Conservation (phyloP, 805 yeast genomes). For the Pichia cabralensis region DNA sequence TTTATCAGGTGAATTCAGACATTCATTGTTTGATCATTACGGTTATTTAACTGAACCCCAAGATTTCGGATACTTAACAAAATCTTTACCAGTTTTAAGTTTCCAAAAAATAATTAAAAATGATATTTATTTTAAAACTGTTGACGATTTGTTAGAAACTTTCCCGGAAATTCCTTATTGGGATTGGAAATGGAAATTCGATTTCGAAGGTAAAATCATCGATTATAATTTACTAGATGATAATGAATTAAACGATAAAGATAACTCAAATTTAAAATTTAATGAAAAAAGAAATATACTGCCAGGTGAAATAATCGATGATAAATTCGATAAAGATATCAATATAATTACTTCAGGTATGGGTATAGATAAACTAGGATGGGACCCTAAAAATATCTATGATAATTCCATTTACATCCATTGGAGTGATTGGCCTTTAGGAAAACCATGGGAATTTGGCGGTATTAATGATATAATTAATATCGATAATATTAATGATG, state of each 20-base stretch:
- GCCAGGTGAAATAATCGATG: background rate
- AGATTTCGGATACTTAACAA: constrained; percentile 24
- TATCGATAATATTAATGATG: background rate
- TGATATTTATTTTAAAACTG: constrained; percentile 1
- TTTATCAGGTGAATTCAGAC: constrained; percentile 38
- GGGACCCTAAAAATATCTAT: constrained; percentile 26
- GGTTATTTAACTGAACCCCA: constrained; percentile 35
- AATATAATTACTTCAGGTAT: constrained; percentile 7
- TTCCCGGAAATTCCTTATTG: constrained; percentile 9
- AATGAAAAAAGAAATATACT: no score
- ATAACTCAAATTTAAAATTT: background rate
- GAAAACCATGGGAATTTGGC: constrained; percentile 53
- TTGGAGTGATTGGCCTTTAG: constrained; percentile 56
- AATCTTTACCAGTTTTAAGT: constrained; percentile 8
- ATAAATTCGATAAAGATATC: background rate
- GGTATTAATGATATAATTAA: constrained; percentile 3
- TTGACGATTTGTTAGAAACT: constrained; percentile 9
- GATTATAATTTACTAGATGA: background rate
- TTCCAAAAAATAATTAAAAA: constrained; percentile 5
- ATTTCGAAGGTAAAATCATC: constrained; percentile 3
- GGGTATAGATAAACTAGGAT: constrained; percentile 18
- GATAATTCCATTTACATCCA: constrained; percentile 37
- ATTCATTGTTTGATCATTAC: constrained; percentile 26
- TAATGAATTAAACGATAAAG: background rate
- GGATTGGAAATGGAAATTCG: constrained; percentile 14